phyloP scores from a whole-genome alignment of 1,284 basidiomycete genomes.

The Ceratobasidium theobromae region DNA sequence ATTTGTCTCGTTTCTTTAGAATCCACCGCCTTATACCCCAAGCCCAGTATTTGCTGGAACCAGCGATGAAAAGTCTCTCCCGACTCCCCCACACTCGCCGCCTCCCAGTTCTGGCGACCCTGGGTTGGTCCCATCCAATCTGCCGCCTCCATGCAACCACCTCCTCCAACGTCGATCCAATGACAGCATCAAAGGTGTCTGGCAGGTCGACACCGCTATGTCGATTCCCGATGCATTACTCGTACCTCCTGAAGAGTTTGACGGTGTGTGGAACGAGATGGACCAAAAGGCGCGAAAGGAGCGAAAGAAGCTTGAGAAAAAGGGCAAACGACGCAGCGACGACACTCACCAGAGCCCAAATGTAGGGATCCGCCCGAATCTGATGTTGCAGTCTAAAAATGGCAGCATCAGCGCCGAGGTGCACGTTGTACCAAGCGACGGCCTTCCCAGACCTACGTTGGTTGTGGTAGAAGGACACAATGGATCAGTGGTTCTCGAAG shows the following conservation, averaged over 20 bases:
- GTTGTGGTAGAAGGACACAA: conserved; percentile 8
- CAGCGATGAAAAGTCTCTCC: conserved; percentile 4
- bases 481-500: conserved; percentile 8
- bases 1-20: background rate
- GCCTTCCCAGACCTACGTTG: background rate
- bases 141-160: conserved; percentile 9
- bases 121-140: background rate
- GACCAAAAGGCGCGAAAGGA: conserved; percentile 5
- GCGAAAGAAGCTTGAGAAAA: conserved; percentile 9
- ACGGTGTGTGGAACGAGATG: conserved; percentile 21
- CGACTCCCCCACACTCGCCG: background rate
- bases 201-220: conserved; percentile 19
- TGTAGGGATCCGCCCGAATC: conserved; percentile 13
- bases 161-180: conserved; percentile 3
- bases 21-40: conserved; percentile 2
- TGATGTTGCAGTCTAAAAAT: conserved; percentile 18
- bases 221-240: conserved; percentile 3
- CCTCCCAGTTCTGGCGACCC: background rate
- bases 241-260: conserved; percentile 1
- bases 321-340: conserved; percentile 15
- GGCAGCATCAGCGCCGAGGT: conserved; percentile 9
- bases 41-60: background rate
- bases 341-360: background rate
- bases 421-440: conserved; percentile 23
- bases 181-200: conserved; percentile 14